These are phyloP conservation scores for Spencermartinsiella europaea DNA, from an alignment of 805 yeast species.

Conservation along the genomic window DNA sequence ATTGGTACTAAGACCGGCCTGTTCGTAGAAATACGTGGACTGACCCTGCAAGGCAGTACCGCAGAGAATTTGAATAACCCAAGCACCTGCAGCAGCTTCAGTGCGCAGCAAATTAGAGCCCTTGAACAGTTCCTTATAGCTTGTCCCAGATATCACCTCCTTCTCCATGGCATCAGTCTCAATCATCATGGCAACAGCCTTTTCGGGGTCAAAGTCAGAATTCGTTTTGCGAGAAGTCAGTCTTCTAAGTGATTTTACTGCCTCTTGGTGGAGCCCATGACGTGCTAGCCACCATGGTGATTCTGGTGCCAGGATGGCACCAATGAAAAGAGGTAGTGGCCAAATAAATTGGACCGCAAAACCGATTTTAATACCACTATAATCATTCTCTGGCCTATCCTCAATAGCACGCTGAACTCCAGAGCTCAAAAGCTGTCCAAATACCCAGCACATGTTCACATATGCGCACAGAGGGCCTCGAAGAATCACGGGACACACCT, in stretches of 20 bases:
- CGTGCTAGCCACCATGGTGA: conserved; percentile 54
- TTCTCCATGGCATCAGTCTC: conserved; percentile 41
- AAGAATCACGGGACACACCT: conserved; percentile 47
- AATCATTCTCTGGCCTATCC: conserved; percentile 12
- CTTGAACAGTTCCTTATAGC: conserved; percentile 40
- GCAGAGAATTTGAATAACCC: conserved; percentile 38
- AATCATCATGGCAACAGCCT: conserved; percentile 16
- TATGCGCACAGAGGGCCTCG: conserved; percentile 47
- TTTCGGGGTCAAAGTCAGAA: conserved; percentile 4
- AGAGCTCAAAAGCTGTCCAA: conserved; percentile 51
- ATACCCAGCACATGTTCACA: conserved; percentile 48
- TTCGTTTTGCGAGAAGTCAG: conserved; percentile 27
- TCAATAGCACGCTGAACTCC: conserved; percentile 41
- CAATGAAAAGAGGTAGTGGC: conserved; percentile 44
- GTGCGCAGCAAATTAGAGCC: conserved; percentile 46
- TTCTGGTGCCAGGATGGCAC: conserved; percentile 41
- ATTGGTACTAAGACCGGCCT: conserved; percentile 32
- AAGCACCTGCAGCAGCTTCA: conserved; percentile 39
- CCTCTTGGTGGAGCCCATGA: conserved; percentile 38
- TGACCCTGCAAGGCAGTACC: conserved; percentile 29
- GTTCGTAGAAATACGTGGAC: conserved; percentile 37
- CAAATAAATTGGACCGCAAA: conserved; percentile 57
- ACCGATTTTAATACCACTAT: conserved; percentile 46
- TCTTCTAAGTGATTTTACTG: conserved; percentile 37
- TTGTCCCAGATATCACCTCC: conserved; percentile 19